Conservation (phyloP, 2,329 filamentous ascomycete species). For the Fusarium hainanense region DNA sequence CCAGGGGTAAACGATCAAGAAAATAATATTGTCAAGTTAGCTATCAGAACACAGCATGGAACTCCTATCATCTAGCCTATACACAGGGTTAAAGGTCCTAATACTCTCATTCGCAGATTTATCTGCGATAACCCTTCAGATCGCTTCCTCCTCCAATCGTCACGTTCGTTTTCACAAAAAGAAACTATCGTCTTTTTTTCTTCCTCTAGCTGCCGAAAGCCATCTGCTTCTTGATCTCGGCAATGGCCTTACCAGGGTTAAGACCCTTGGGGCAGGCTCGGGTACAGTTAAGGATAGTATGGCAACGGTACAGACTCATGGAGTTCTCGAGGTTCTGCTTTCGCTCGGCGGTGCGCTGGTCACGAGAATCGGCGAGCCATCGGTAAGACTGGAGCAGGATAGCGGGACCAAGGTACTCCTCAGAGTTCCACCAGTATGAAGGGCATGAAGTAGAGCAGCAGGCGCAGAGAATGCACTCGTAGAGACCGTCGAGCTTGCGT, state of each 20-base stretch:
- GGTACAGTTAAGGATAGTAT: constrained; percentile 99
- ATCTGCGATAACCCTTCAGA: constrained; percentile 38
- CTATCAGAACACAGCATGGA: constrained; percentile 45
- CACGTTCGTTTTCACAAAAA: constrained; percentile 24
- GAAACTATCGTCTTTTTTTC: constrained; percentile 15
- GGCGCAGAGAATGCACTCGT: constrained; percentile 99
- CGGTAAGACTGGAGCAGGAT: constrained; percentile 98
- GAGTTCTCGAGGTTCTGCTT: constrained; percentile 95
- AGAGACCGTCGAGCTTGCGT: constrained; percentile 95
- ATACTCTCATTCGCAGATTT: constrained; percentile 41
- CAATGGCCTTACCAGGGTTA: constrained; percentile 94
- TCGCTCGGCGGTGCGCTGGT: constrained; percentile 88
- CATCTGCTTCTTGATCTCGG: constrained; percentile 99
- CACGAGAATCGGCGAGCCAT: constrained; percentile 95
- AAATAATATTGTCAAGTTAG: constrained; percentile 44
- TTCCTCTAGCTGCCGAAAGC: constrained; percentile 60
- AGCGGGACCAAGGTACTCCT: constrained; percentile 97
- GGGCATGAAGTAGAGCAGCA: constrained; percentile 99
- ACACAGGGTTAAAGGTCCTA: constrained; percentile 46
- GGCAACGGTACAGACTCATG: constrained; percentile 98
- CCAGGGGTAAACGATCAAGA: constrained; percentile 38
- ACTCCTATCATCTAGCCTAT: constrained; percentile 46
- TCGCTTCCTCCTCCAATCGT: constrained; percentile 32
- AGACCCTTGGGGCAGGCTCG: constrained; percentile 97
- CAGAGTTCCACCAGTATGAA: constrained; percentile 99